A percentile compares a stretch with the other conserved stretches of the same genome.
Evolutionary conservation across 164 flowering plant species (phyloP).

Genomic region (Magnolia officinalis): DNA sequence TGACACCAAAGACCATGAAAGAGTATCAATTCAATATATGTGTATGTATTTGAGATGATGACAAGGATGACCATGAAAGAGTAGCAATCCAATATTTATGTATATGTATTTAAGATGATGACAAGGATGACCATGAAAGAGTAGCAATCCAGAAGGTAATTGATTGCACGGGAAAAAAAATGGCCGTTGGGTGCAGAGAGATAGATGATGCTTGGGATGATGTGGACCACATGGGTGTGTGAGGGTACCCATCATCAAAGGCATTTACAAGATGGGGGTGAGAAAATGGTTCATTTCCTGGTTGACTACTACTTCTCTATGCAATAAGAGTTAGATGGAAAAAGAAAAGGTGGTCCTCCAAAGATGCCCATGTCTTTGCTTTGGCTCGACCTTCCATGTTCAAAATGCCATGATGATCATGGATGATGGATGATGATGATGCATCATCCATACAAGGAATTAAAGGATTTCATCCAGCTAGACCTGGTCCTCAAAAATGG

Average conservation of each 20-base stretch:
- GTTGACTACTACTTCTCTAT: constrained; percentile 1
- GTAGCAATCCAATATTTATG: background rate
- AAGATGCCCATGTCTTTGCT: background rate
- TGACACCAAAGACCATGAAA: background rate
- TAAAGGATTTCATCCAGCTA: background rate
- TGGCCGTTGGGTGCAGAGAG: background rate
- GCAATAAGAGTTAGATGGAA: background rate
- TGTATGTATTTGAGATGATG: background rate
- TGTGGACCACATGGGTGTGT: constrained; percentile 4
- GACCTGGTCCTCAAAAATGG: background rate
- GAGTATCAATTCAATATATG: background rate
- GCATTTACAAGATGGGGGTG: background rate
- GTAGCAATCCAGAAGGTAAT: constrained; percentile 2
- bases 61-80: background rate
- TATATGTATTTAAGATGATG: background rate
- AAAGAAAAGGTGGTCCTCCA: constrained; percentile 2
- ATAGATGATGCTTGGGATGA: background rate
- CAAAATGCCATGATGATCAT: constrained; percentile 3
- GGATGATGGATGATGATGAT: constrained; percentile 1
- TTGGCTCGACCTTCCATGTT: constrained; percentile 9
- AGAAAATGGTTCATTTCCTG: background rate
- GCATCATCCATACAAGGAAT: constrained; percentile 6
- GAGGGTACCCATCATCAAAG: constrained; percentile 1
- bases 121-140: background rate
- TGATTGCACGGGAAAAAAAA: constrained; percentile 8